These are phyloP conservation scores for Staphylotrichum tortipilum DNA, from an alignment of 495 filamentous ascomycete genomes.

Conservation along the genomic window DNA sequence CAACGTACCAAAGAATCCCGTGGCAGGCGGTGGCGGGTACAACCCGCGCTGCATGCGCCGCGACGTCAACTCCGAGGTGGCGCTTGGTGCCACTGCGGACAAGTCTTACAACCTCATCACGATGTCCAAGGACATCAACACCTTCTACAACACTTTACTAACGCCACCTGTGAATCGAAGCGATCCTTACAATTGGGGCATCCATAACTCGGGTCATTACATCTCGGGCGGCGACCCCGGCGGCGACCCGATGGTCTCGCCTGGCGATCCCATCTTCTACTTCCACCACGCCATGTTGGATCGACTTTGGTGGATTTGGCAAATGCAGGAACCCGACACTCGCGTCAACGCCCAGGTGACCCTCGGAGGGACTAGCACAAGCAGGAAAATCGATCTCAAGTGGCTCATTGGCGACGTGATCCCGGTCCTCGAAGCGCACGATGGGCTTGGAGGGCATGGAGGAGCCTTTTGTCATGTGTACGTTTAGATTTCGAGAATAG, in stretches of 20 bases:
- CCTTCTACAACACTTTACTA: constrained; percentile 45
- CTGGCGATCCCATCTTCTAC: constrained; percentile 57
- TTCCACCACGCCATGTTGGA: constrained; percentile 57
- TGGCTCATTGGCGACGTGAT: constrained; percentile 22
- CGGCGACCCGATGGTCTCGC: constrained; percentile 46
- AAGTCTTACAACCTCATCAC: constrained; percentile 41
- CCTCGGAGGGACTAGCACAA: constrained; percentile 6
- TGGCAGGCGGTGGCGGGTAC: constrained; percentile 21
- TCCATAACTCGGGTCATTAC: constrained; percentile 55
- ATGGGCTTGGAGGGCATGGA: constrained; percentile 26
- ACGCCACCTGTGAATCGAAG: constrained; percentile 28
- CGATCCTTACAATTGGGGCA: constrained; percentile 34
- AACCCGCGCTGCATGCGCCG: constrained; percentile 36
- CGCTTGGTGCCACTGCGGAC: constrained; percentile 41
- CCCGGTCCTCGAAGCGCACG: constrained; percentile 29
- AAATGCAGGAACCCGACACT: constrained; percentile 25
- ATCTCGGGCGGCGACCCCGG: constrained; percentile 52
- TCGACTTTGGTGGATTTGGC: constrained; percentile 58
- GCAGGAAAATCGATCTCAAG: constrained; percentile 24
- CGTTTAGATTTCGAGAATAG: constrained; percentile 13
- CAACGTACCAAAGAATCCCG: constrained; percentile 28
- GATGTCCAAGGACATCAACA: constrained; percentile 37
- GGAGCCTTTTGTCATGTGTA: constrained; percentile 32
- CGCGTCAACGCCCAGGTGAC: constrained; percentile 13
- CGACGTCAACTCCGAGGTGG: constrained; percentile 46